Percentiles rank a stretch among this genome's conserved stretches.
Evolutionary conservation across 225 moss, liverwort and hornwort genomes (phyloP).

Genomic region (Physcomitrellopsis africana): DNA sequence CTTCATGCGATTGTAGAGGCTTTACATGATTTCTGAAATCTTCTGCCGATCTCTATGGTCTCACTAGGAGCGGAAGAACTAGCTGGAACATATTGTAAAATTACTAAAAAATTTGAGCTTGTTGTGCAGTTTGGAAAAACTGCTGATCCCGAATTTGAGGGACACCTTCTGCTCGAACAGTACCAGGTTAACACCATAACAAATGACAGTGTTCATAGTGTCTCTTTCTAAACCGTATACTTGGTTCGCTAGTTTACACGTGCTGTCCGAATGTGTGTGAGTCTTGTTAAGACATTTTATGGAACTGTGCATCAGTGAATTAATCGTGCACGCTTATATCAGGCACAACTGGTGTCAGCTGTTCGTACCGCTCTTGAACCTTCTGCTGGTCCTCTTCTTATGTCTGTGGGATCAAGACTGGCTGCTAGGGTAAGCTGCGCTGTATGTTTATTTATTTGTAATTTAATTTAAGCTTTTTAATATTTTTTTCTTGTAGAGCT

Average conservation of each 20-base stretch:
- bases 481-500: background rate
- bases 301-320: background rate
- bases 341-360: constrained; percentile 98
- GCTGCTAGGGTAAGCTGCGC: constrained; percentile 71
- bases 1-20: constrained; percentile 6
- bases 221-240: constrained; percentile 12
- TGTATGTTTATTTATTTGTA: background rate
- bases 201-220: background rate
- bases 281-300: constrained; percentile 12
- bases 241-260: background rate
- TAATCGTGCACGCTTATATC: constrained; percentile 31
- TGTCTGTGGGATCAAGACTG: constrained; percentile 93
- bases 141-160: constrained; percentile 84
- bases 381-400: constrained; percentile 86
- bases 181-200: constrained; percentile 64
- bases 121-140: constrained; percentile 85
- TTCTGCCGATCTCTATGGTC: constrained; percentile 1
- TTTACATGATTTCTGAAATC: constrained; percentile 12
- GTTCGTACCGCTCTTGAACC: constrained; percentile 92
- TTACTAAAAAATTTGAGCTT: constrained; percentile 17
- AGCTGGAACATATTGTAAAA: constrained; percentile 18
- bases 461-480: too few species aligned
- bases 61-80: background rate
- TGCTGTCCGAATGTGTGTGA: constrained; percentile 1
- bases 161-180: constrained; percentile 90